Evolutionary conservation across 108 stramenopile species (phyloP).

Genomic region (Skeletonema menzelii): DNA sequence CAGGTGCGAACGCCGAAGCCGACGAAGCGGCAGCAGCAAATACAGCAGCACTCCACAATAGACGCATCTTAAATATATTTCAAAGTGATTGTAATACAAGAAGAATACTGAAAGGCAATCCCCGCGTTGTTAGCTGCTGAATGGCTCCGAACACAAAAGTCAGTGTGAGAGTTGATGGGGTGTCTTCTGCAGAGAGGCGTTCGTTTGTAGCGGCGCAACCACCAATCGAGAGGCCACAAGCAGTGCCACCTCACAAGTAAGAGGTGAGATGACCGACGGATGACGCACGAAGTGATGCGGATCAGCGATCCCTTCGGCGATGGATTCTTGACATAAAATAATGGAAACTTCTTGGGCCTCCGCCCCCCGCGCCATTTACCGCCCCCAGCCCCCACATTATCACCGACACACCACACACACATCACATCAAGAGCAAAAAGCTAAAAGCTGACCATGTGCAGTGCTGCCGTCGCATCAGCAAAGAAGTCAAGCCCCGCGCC

Average conservation of each 20-base stretch:
- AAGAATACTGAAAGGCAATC: neutral
- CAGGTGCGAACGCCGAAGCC: constrained; percentile 25
- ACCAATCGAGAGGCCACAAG: neutral
- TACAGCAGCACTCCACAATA: constrained; percentile 38
- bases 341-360: too few species aligned
- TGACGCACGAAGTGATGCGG: constrained; percentile 2
- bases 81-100: neutral
- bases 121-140: neutral
- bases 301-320: neutral
- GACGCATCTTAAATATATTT: constrained; percentile 21
- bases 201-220: neutral
- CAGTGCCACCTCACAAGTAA: constrained; percentile 5
- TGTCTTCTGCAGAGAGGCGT: neutral
- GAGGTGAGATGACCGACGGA: constrained; percentile 4
- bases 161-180: neutral
- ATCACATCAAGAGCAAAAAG: too few species aligned
- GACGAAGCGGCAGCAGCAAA: constrained; percentile 23
- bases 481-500: neutral
- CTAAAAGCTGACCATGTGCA: neutral
- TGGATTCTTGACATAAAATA: too few species aligned
- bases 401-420: too few species aligned
- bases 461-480: neutral
- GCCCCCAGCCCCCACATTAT: too few species aligned
- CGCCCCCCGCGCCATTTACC: too few species aligned
- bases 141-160: neutral